Base-by-base conservation (phyloP, 148 eudicot species). In the Camellia japonica region DNA sequence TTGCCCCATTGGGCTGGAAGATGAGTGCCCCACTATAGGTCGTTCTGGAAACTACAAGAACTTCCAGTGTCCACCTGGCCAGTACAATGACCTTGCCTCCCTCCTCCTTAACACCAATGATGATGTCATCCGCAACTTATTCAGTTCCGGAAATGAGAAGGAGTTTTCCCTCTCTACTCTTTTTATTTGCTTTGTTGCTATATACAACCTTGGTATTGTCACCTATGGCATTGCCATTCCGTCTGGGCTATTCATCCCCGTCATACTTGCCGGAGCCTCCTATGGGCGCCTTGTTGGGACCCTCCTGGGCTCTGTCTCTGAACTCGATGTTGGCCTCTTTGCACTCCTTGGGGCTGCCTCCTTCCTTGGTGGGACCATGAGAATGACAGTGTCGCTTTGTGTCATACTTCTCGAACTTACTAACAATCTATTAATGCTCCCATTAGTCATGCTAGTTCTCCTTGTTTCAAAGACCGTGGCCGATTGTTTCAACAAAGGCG, bases 311-410 rank as follows among this genome's bases (percentile, higher is more conserved):
- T 63, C 91, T 1, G 3, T 87, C 11, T 87, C 90, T 20, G 79
- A 71, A 66, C 87, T 93, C 38, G 89, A 91, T 44, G 58, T 83
- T 54, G 95, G 97, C 10, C 75, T 89, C 56, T 91, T 87, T 63
- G 90, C 95, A 2, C 84, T 93, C 51, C 93, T 93, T 3, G 97
- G 97, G n/a, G 91, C 97, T 13, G 97, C 97, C 52, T 91, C 97
- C 11, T 91, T 93, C 61, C 91, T 93, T 30, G 95, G 97, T 76
- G 97, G 97, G 70, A 93, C 97, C 7, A 93, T 93, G 97, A 90
- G 97, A 75, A 93, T 93, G 97, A 93, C 97, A 0, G 97, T 93
- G 10, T 93, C 97, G 2, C 85, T 93, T 30, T 93, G 97, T 79
- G 91, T 93, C 68, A 93, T 93, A 42, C 86, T 93, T 43, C 90